Conservation (phyloP, 257 asterid species). For the Ajuga chamaepitys region DNA sequence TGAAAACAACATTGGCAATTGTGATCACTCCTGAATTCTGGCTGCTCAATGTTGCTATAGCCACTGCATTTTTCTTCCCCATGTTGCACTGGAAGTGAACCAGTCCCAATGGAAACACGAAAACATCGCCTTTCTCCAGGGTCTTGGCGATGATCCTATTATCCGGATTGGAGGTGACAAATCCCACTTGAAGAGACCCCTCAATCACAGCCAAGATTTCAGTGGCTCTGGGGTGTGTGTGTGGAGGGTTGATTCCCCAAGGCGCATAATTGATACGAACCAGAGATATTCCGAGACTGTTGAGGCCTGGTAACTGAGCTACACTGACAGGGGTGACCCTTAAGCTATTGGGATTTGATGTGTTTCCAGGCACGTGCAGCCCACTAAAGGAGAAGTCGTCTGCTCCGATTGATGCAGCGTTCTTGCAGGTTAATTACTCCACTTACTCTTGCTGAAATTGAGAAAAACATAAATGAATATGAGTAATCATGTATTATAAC, state of each 20-base stretch:
- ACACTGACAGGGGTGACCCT: constrained; percentile 14
- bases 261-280: constrained; percentile 26
- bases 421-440: constrained; percentile 8
- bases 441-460: constrained; percentile 3
- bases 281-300: constrained; percentile 23
- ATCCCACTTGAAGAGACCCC: constrained; percentile 30
- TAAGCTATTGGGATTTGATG: constrained; percentile 16
- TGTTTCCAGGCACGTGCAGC: constrained; percentile 27
- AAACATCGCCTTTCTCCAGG: constrained; percentile 28
- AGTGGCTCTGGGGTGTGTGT: constrained; percentile 32
- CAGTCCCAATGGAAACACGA: constrained; percentile 18
- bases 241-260: constrained; percentile 32
- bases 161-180: constrained; percentile 23
- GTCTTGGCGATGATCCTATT: constrained; percentile 15
- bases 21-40: constrained; percentile 26
- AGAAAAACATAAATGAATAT: neutral
- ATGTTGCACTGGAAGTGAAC: constrained; percentile 16
- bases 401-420: neutral
- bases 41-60: constrained; percentile 18
- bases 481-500: neutral
- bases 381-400: constrained; percentile 35
- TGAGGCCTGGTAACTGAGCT: constrained; percentile 23
- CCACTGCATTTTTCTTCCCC: neutral
- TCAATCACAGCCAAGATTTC: constrained; percentile 29
- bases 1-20: constrained; percentile 21